These are phyloP conservation scores for Teunomyces tritomae DNA, from an alignment of 805 yeast species.

Conservation along the genomic window DNA sequence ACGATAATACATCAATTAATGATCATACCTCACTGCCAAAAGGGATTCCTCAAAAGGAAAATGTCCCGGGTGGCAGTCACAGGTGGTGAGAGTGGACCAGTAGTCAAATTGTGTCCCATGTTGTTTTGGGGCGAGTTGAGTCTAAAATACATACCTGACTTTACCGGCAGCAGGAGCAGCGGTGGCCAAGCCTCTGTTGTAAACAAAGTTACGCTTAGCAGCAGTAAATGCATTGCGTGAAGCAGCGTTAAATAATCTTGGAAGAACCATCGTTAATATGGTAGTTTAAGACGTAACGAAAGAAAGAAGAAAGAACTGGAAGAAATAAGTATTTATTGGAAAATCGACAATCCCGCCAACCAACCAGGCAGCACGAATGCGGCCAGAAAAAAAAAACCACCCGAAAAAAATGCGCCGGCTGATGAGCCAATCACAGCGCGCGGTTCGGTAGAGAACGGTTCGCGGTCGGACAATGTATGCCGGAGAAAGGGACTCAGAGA, in stretches of 20 bases:
- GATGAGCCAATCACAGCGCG: conserved; percentile 7
- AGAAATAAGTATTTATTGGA: conserved; percentile 2
- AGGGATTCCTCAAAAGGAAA: neutral
- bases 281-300: conserved; percentile 15
- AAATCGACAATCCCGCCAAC: conserved; percentile 3
- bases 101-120: neutral
- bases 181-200: conserved; percentile 75
- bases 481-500: neutral
- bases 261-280: conserved; percentile 51
- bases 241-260: conserved; percentile 50
- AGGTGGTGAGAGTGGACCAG: neutral
- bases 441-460: conserved; percentile 5
- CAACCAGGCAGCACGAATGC: conserved; percentile 1
- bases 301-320: conserved; percentile 11
- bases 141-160: conserved; percentile 66
- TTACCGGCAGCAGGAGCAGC: conserved; percentile 77
- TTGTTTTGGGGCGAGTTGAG: neutral
- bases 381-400: conserved; percentile 3
- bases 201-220: conserved; percentile 77
- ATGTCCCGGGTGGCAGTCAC: no score
- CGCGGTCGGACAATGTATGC: conserved; percentile 4
- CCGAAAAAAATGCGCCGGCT: conserved; percentile 1
- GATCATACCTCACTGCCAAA: neutral
- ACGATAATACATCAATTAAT: neutral
- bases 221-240: conserved; percentile 88